phyloP scores from a whole-genome alignment of 2,329 filamentous ascomycete species.

The Gliomastix tumulicola region DNA sequence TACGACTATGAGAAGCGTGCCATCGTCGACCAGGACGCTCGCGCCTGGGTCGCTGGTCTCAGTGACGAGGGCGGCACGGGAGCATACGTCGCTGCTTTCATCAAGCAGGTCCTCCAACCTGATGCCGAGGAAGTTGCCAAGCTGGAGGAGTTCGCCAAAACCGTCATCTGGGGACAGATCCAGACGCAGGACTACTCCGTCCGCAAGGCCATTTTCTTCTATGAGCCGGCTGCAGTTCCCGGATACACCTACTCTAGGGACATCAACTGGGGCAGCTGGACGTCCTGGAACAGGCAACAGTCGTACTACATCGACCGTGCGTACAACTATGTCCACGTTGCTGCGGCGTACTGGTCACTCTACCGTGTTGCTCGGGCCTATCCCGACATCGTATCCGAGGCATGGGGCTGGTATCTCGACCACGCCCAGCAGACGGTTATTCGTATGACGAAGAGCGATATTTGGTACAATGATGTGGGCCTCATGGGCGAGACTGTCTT shows the following conservation, averaged over 20 bases:
- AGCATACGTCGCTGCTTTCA: slow-evolving; percentile 44
- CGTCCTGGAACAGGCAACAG: slow-evolving; percentile 39
- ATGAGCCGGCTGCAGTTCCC: slow-evolving; percentile 35
- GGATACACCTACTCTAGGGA: slow-evolving; percentile 33
- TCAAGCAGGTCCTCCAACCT: slow-evolving; percentile 48
- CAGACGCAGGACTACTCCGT: slow-evolving; percentile 41
- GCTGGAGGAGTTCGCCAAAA: slow-evolving; percentile 46
- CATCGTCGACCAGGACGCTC: slow-evolving; percentile 35
- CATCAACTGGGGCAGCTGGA: slow-evolving; percentile 42
- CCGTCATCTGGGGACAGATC: slow-evolving; percentile 41
- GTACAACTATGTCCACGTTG: slow-evolving; percentile 53
- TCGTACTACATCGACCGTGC: slow-evolving; percentile 41
- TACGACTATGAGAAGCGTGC: slow-evolving; percentile 43
- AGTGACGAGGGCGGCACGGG: slow-evolving; percentile 54
- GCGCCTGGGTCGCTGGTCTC: slow-evolving; percentile 52
- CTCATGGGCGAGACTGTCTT: slow-evolving; percentile 56
- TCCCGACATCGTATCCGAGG: slow-evolving; percentile 29
- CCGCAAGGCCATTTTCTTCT: slow-evolving; percentile 50
- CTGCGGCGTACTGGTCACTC: slow-evolving; percentile 48
- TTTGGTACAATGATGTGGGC: slow-evolving; percentile 36
- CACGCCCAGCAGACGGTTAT: slow-evolving; percentile 45
- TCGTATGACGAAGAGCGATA: slow-evolving; percentile 25
- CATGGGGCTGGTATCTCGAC: slow-evolving; percentile 48
- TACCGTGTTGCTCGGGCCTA: slow-evolving; percentile 46
- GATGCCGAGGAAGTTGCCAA: slow-evolving; percentile 38